These are phyloP conservation scores for Hypoxylon sp. DNA, from an alignment of 2,329 filamentous ascomycete genomes.

Conservation along the genomic window DNA sequence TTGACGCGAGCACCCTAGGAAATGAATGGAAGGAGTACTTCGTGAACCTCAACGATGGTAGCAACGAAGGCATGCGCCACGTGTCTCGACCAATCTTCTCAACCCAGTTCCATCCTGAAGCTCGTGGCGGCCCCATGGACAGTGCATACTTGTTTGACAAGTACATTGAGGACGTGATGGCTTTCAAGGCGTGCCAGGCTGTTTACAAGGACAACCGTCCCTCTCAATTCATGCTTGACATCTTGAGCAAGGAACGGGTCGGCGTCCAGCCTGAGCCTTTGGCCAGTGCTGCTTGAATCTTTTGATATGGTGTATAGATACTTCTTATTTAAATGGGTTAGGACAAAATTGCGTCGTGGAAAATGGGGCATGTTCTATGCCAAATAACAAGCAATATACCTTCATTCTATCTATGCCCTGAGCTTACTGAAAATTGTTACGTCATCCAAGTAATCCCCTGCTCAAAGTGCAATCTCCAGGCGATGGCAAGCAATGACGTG, in stretches of 20 bases:
- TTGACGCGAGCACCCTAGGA: conserved; percentile 85
- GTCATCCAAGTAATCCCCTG: background rate
- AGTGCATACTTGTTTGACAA: conserved; percentile 96
- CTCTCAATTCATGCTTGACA: conserved; percentile 87
- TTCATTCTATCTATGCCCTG: conserved; percentile 4
- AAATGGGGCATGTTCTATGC: conserved; percentile 1
- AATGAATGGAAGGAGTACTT: conserved; percentile 97
- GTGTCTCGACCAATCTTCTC: conserved; percentile 96
- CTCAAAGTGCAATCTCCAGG: background rate
- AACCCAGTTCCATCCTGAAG: conserved; percentile 98
- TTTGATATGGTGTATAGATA: background rate
- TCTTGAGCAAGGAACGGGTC: conserved; percentile 93
- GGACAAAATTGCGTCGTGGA: background rate
- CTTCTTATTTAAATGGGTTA: background rate
- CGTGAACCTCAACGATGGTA: conserved; percentile 96
- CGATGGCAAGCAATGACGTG: background rate
- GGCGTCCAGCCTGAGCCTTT: conserved; percentile 80
- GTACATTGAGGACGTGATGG: conserved; percentile 89
- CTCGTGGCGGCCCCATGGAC: conserved; percentile 96
- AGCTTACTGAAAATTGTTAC: background rate
- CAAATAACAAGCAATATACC: conserved; percentile 13
- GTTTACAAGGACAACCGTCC: conserved; percentile 89
- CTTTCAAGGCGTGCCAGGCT: conserved; percentile 87
- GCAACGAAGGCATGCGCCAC: conserved; percentile 98
- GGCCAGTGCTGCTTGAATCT: conserved; percentile 60